Evolutionary conservation across 106 monocot species (phyloP).

Genomic region (Platanthera guangdongensis): DNA sequence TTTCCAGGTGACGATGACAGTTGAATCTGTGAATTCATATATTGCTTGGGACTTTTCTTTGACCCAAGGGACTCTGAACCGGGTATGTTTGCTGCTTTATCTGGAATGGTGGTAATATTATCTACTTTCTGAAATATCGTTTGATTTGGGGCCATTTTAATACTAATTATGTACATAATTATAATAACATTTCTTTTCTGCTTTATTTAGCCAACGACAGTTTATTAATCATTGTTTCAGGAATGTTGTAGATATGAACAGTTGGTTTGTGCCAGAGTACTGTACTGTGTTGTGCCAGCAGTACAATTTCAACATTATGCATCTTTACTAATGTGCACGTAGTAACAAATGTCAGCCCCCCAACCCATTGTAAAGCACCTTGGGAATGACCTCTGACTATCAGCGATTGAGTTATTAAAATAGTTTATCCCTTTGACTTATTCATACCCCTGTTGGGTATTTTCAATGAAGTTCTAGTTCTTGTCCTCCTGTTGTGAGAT

Average conservation of each 20-base stretch:
- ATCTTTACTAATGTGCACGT: neutral
- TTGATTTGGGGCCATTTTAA: neutral
- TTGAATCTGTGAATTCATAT: conserved; percentile 89
- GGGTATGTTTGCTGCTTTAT: conserved; percentile 30
- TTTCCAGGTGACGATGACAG: conserved; percentile 51
- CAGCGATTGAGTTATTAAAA: neutral
- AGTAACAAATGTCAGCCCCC: neutral
- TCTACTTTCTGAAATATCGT: neutral
- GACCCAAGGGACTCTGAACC: conserved; percentile 66
- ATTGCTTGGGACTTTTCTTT: conserved; percentile 98
- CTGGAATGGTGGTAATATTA: neutral
- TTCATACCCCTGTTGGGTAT: neutral
- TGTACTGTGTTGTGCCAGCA: neutral
- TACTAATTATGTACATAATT: neutral
- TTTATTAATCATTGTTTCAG: no score
- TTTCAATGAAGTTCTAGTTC: neutral
- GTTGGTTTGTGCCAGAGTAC: no score
- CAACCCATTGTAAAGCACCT: neutral
- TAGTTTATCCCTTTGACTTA: neutral
- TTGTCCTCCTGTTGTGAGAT: neutral
- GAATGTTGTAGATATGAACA: no score
- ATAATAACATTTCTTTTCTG: neutral
- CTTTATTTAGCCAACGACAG: neutral
- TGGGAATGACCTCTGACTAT: neutral
- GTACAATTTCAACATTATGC: neutral